A percentile compares a stretch with the other conserved stretches of the same genome.
phyloP scores from a whole-genome alignment of 2,329 filamentous ascomycete species.

The Microsporum canis region DNA sequence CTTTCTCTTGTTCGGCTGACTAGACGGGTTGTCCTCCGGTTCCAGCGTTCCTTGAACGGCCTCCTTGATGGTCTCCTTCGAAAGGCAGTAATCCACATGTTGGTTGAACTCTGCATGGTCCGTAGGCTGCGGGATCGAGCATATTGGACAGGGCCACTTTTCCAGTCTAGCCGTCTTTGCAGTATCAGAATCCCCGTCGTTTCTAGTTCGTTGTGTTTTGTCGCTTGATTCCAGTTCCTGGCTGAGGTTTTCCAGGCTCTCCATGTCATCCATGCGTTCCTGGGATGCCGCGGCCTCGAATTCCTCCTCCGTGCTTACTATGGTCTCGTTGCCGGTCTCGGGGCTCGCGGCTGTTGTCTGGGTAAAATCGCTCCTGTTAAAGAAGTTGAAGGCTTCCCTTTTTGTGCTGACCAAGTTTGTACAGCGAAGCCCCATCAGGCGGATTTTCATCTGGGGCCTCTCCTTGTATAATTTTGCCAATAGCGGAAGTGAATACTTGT shows the following conservation, averaged over 20 bases:
- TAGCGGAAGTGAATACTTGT: constrained; percentile 70
- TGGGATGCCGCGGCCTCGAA: constrained; percentile 40
- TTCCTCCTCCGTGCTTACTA: constrained; percentile 10
- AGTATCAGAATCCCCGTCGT: constrained; percentile 2
- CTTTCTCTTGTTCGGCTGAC: constrained; percentile 2
- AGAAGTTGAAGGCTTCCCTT: constrained; percentile 68
- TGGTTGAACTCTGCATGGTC: constrained; percentile 73
- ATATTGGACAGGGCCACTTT: constrained; percentile 79
- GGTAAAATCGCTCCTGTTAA: constrained; percentile 50
- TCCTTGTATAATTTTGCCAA: constrained; percentile 74
- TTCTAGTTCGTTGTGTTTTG: constrained; percentile 20
- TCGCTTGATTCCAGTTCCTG: constrained; percentile 38
- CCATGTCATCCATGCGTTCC: constrained; percentile 49
- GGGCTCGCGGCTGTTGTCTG: background rate
- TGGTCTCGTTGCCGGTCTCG: background rate
- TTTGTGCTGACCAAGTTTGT: constrained; percentile 80
- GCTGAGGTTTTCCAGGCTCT: constrained; percentile 50
- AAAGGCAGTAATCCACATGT: constrained; percentile 87
- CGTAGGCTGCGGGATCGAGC: constrained; percentile 59
- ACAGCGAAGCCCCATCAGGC: constrained; percentile 79
- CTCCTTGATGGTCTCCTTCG: constrained; percentile 72
- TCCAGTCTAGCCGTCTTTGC: constrained; percentile 6
- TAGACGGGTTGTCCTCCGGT: constrained; percentile 11
- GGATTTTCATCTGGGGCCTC: constrained; percentile 62
- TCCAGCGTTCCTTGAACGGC: constrained; percentile 49